Evolutionary conservation across 2,329 filamentous ascomycete genomes (phyloP).

Genomic region (Penicillium sp.): DNA sequence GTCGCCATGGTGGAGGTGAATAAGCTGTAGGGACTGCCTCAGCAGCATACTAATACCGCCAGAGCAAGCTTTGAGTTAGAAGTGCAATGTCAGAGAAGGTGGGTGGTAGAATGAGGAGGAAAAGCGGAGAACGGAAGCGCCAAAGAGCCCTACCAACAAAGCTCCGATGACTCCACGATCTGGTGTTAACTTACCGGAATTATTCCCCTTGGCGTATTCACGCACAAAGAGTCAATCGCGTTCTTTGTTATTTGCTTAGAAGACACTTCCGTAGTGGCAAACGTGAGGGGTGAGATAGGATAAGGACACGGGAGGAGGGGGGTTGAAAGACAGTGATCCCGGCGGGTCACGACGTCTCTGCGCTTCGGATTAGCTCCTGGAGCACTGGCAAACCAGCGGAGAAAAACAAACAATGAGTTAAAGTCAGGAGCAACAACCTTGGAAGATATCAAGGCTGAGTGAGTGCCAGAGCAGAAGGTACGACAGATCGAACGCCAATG

Average conservation of each 20-base stretch:
- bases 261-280: constrained; percentile 5
- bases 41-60: constrained; percentile 16
- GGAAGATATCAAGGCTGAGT: constrained; percentile 12
- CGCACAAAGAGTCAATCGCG: constrained; percentile 10
- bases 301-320: constrained; percentile 23
- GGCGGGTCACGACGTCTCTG: constrained; percentile 25
- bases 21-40: constrained; percentile 26
- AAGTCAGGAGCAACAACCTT: constrained; percentile 9
- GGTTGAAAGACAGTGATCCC: constrained; percentile 25
- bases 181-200: constrained; percentile 19
- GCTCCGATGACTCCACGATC: constrained; percentile 26
- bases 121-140: constrained; percentile 27
- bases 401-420: constrained; percentile 7
- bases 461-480: constrained; percentile 14
- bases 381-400: constrained; percentile 12
- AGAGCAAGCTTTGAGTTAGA: constrained; percentile 6
- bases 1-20: constrained; percentile 32
- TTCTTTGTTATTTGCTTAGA: constrained; percentile 15
- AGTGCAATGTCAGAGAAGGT: constrained; percentile 7
- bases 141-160: constrained; percentile 29
- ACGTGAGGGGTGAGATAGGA: constrained; percentile 20
- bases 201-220: constrained; percentile 15
- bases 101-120: constrained; percentile 9
- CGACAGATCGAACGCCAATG: constrained; percentile 21
- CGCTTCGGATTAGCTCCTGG: constrained; percentile 14